These are phyloP conservation scores for Diaporthe aspalathi DNA, from an alignment of 2,329 filamentous ascomycete genomes.

Conservation along the genomic window DNA sequence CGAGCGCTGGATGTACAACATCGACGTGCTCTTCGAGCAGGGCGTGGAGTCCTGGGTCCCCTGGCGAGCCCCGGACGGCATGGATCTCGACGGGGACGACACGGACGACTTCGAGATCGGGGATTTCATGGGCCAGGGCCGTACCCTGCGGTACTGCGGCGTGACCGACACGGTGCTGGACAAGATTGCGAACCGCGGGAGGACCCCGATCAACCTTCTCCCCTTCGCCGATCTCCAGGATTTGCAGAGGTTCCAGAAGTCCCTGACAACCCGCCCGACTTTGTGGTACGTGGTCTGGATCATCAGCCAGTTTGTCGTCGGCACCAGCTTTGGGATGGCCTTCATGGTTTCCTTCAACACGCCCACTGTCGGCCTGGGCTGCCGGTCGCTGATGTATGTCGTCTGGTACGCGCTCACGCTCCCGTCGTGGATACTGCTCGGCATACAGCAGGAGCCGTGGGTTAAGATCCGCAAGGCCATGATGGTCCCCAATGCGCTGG, in stretches of 20 bases:
- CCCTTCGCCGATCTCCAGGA: background rate
- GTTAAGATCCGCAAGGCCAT: constrained; percentile 1
- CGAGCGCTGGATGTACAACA: constrained; percentile 15
- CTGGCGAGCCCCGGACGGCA: background rate
- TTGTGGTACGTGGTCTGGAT: constrained; percentile 8
- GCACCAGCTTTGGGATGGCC: constrained; percentile 12
- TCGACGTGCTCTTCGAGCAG: background rate
- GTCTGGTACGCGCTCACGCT: constrained; percentile 8
- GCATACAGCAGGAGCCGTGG: constrained; percentile 5
- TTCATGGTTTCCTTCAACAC: constrained; percentile 25
- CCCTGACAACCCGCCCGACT: constrained; percentile 4
- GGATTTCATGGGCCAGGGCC: background rate
- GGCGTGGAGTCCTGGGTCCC: background rate
- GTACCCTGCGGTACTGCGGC: constrained; percentile 5
- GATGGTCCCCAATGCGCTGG: constrained; percentile 12
- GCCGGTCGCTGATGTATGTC: constrained; percentile 1
- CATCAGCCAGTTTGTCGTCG: background rate
- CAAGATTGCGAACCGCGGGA: background rate
- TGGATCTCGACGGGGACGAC: background rate
- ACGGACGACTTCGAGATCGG: background rate
- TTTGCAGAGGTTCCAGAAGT: background rate
- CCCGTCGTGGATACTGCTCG: constrained; percentile 3
- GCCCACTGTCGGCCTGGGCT: background rate
- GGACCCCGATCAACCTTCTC: background rate
- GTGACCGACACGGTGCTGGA: constrained; percentile 5